Evolutionary conservation across 805 yeast genomes (phyloP).

Genomic region (Candida taoyuanica): DNA sequence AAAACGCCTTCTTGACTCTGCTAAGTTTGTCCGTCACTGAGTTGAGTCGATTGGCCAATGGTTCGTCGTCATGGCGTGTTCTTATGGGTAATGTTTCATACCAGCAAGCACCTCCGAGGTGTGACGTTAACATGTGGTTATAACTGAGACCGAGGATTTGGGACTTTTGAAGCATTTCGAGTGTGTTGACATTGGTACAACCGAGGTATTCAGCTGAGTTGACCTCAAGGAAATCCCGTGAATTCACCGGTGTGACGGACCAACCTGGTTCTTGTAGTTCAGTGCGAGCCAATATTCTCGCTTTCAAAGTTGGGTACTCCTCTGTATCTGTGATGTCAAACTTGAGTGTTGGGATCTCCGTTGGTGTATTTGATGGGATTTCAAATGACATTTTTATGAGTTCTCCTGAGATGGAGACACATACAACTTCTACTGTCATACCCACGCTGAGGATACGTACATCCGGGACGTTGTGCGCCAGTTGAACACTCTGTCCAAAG

Average conservation of each 20-base stretch:
- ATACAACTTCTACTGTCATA: constrained; percentile 30
- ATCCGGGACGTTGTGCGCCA: constrained; percentile 55
- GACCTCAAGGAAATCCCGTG: constrained; percentile 44
- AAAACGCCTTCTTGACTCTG: constrained; percentile 16
- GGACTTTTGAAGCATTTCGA: constrained; percentile 38
- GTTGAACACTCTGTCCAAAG: constrained; percentile 35
- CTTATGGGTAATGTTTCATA: constrained; percentile 28
- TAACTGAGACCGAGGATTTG: constrained; percentile 33
- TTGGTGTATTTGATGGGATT: not conserved
- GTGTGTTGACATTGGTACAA: constrained; percentile 28
- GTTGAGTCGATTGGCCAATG: constrained; percentile 8
- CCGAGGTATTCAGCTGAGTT: constrained; percentile 43
- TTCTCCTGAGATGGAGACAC: constrained; percentile 43
- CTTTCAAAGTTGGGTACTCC: constrained; percentile 6
- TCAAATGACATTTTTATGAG: constrained; percentile 13
- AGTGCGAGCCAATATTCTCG: constrained; percentile 31
- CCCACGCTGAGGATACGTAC: constrained; percentile 35
- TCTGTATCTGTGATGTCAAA: constrained; percentile 1
- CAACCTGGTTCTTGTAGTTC: constrained; percentile 47
- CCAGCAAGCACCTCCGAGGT: constrained; percentile 35
- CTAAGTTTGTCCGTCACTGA: constrained; percentile 26
- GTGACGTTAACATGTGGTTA: constrained; percentile 38
- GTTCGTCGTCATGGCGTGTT: constrained; percentile 14
- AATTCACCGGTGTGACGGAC: constrained; percentile 42
- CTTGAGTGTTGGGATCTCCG: not conserved